Evolutionary conservation across 495 filamentous ascomycete genomes (phyloP).

Genomic region (Aspergillus bridgeri): DNA sequence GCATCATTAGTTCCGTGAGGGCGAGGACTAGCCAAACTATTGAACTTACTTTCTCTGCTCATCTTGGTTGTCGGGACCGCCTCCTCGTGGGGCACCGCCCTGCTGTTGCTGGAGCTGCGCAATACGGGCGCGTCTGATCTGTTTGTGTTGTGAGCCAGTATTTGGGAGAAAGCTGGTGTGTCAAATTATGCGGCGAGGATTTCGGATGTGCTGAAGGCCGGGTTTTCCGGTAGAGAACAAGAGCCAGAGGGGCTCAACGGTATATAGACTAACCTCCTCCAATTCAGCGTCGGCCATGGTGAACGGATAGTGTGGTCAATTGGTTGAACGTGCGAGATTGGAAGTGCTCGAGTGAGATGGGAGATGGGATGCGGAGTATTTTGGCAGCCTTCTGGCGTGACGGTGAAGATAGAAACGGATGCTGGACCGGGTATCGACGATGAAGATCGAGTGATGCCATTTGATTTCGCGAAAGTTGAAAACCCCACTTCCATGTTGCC

Average conservation of each 20-base stretch:
- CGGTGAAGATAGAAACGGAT: neutral
- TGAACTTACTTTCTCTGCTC: conserved; percentile 58
- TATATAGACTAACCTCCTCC: conserved; percentile 57
- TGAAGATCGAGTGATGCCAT: conserved; percentile 9
- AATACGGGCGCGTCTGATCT: conserved; percentile 87
- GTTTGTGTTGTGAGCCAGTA: conserved; percentile 11
- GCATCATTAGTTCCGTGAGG: neutral
- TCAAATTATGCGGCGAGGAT: neutral
- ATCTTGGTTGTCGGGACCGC: conserved; percentile 52
- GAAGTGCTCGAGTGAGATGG: neutral
- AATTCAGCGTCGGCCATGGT: conserved; percentile 83
- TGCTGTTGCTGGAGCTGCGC: conserved; percentile 82
- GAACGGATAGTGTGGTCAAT: conserved; percentile 7
- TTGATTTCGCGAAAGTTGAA: conserved; percentile 10
- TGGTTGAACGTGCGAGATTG: neutral
- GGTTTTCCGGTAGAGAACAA: neutral
- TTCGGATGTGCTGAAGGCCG: neutral
- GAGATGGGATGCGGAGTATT: neutral
- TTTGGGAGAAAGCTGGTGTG: neutral
- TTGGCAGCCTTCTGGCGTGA: neutral
- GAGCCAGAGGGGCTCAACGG: neutral
- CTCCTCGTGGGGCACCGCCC: conserved; percentile 42
- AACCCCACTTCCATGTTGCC: conserved; percentile 17
- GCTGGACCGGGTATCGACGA: neutral
- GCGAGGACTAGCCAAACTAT: neutral